Evolutionary conservation across 2,329 filamentous ascomycete genomes (phyloP), one percentile per base, ranked within the genome.

Genomic region (Fusarium udum): DNA sequence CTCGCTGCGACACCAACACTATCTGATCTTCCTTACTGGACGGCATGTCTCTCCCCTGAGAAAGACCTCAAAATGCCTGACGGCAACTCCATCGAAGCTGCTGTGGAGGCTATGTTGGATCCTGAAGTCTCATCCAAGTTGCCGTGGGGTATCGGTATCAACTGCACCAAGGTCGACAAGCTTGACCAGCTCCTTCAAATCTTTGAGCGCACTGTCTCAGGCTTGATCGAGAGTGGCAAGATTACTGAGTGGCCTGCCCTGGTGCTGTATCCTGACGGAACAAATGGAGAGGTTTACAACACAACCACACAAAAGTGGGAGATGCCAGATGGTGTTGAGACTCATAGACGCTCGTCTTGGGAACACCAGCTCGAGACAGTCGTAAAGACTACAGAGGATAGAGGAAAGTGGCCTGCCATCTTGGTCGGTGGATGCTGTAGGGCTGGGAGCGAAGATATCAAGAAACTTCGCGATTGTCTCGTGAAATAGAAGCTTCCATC

Each of bases 181-280:
- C 83, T 93, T 36, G 85, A 87, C 5, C 77, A 81, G 1, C 80
- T 92, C 22, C 80, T 93, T 24, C 81, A 79, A 24, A 83, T 86
- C 55, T 91, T 88, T 57, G 89, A 92, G 74, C 83, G 81, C 7
- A 85, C 83, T 14, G 78, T 90, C 22, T 65, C 69, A 15, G 71
- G 65, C n/a, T 59, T 89, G 72, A 63, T 85, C 4, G 58, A 76
- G 8, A 72, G 79, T 8, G 82, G 83, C 1, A 74, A 80, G 20
- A 59, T 85, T 4, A 26, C 68, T 1, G 75, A 78, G 11, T 86
- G 84, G 82, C 90, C 90, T 2, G 84, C 83, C 26, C 79, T 93
- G 60, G 87, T 93, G 9, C 75, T 93, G 24, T 93, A 92, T 78
- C 91, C 91, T 0, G 91, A 93, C 78, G 91, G 91, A 0, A 92